phyloP scores from a whole-genome alignment of 2,329 filamentous ascomycete genomes.

The Exophiala bonariae region DNA sequence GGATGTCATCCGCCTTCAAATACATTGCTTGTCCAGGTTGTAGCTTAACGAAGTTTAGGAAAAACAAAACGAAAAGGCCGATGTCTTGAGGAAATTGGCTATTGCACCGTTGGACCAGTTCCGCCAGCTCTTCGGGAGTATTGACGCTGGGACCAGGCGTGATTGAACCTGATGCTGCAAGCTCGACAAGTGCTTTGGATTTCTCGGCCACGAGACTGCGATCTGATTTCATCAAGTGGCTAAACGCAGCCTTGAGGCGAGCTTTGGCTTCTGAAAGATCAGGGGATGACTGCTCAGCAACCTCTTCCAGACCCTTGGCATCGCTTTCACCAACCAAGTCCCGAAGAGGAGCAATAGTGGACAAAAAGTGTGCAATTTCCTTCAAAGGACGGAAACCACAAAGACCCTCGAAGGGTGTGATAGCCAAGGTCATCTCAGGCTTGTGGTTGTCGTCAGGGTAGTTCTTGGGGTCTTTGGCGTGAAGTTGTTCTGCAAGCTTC shows the following conservation, averaged over 20 bases:
- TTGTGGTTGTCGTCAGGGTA: constrained; percentile 99
- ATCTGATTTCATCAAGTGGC: constrained; percentile 75
- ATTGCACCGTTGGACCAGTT: constrained; percentile 75
- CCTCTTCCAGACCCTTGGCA: constrained; percentile 56
- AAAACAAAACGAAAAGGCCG: constrained; percentile 92
- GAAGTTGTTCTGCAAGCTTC: constrained; percentile 85
- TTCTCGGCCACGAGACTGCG: constrained; percentile 65
- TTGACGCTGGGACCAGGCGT: constrained; percentile 57
- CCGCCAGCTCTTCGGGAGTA: constrained; percentile 72
- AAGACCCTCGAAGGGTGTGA: constrained; percentile 92
- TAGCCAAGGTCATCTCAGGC: constrained; percentile 97
- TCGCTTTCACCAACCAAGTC: constrained; percentile 66
- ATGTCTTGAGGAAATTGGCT: constrained; percentile 85
- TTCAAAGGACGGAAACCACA: constrained; percentile 88
- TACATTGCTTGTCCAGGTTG: constrained; percentile 92
- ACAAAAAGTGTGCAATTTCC: constrained; percentile 84
- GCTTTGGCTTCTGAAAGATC: constrained; percentile 69
- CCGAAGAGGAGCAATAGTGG: constrained; percentile 63
- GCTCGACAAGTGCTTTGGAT: constrained; percentile 67
- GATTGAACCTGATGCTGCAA: constrained; percentile 54
- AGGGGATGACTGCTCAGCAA: constrained; percentile 56
- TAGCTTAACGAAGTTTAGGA: constrained; percentile 92
- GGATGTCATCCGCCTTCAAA: constrained; percentile 93
- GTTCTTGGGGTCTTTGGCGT: constrained; percentile 83
- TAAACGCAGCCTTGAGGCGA: constrained; percentile 73